These are phyloP conservation scores for Sporothrix protearum DNA, from an alignment of 2,329 filamentous ascomycete genomes.

Conservation along the genomic window DNA sequence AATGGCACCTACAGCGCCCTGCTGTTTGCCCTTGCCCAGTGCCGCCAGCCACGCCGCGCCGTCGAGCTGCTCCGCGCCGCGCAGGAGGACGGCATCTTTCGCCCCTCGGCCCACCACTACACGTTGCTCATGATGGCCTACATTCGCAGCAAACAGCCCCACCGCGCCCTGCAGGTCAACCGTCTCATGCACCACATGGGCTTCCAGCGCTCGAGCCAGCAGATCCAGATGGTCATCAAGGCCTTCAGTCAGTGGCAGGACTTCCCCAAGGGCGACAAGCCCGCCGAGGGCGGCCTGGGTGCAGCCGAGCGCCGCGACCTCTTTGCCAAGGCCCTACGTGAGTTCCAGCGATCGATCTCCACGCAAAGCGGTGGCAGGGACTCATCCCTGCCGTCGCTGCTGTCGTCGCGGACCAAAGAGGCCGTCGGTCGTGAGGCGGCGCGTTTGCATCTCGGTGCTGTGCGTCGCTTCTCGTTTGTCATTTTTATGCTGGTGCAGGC, in stretches of 20 bases:
- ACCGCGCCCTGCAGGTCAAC: constrained; percentile 42
- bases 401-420: constrained; percentile 20
- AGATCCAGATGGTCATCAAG: constrained; percentile 44
- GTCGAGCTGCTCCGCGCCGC: constrained; percentile 47
- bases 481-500: constrained; percentile 42
- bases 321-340: constrained; percentile 36
- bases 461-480: constrained; percentile 41
- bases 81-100: constrained; percentile 44
- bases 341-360: constrained; percentile 44
- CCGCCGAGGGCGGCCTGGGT: neutral
- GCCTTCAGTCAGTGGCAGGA: constrained; percentile 39
- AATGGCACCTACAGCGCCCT: constrained; percentile 49
- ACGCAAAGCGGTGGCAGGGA: neutral
- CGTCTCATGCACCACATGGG: constrained; percentile 43
- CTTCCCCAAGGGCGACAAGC: constrained; percentile 29
- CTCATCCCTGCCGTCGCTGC: neutral
- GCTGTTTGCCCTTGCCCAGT: constrained; percentile 47
- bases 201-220: constrained; percentile 43
- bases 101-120: constrained; percentile 49
- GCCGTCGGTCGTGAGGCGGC: constrained; percentile 28
- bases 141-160: constrained; percentile 44
- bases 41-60: constrained; percentile 49
- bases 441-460: constrained; percentile 30
- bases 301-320: constrained; percentile 30
- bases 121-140: constrained; percentile 52